Evolutionary conservation across 2,329 filamentous ascomycete species (phyloP), one percentile per base, ranked within the genome.

Genomic region (Knufia petricola): DNA sequence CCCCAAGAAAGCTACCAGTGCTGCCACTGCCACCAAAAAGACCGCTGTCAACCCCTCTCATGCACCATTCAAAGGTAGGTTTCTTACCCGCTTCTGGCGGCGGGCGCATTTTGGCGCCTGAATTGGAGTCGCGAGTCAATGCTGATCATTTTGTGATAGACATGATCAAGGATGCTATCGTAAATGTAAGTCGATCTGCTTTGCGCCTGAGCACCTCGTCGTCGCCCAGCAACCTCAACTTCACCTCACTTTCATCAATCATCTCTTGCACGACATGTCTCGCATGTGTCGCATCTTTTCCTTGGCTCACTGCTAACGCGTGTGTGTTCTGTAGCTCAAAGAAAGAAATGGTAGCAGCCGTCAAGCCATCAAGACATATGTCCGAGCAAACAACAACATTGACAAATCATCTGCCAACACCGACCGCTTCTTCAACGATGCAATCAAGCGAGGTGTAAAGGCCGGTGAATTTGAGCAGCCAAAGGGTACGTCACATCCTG

Each of bases 391-490:
- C 77, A 85, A 85, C 77, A 84, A 85, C 73, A 77, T 77, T 62
- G 71, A 69, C 56, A 67, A 67, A 54, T 70, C 75, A 56, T 74
- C 77, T 54, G 66, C 69, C 48, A 71, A 73, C 50, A 85, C 85
- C 66, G 81, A 81, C 64, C 77, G 76, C 53, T 82, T 88, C 61
- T 87, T 94, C 79, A 92, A 92, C 81, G 84, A 84, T 69, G 86
- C 87, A 47, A 75, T 94, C 64, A 80, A 84, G 70, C 71, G 74
- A 52, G 88, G 88, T 67, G 87, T 89, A 60, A 86, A 94, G 63
- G 88, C 84, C 76, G 86, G 85, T 55, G 77, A 85, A 61, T 95
- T 95, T 65, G 77, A 82, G 63, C 87, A 90, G 67, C 89, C 88
- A 63, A 95, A 95, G 81, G 88, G 87, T 87, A 77, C 59, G 79